Conservation (phyloP, 75 land plant genomes). For the Cryptomeria japonica region DNA sequence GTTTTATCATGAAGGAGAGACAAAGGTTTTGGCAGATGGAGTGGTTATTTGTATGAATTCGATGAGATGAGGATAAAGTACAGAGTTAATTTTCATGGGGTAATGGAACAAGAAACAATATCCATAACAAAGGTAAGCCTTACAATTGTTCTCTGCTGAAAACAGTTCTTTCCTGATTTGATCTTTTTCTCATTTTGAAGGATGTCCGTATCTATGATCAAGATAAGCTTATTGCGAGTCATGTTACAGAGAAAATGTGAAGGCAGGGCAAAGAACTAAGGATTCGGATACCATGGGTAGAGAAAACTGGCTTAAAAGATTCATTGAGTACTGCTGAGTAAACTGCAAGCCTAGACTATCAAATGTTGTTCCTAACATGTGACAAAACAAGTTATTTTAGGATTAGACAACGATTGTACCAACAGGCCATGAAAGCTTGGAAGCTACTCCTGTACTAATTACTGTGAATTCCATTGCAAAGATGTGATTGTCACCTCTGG, state of each 20-base stretch:
- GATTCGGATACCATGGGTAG: slow-evolving; percentile 52
- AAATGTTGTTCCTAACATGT: slow-evolving; percentile 64
- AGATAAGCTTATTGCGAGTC: slow-evolving; percentile 94
- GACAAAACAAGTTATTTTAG: slow-evolving; percentile 76
- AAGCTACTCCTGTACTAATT: slow-evolving; percentile 76
- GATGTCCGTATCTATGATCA: slow-evolving; percentile 77
- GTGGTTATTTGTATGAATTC: slow-evolving; percentile 98
- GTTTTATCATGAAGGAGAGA: slow-evolving; percentile 97
- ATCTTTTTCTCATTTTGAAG: slow-evolving; percentile 92
- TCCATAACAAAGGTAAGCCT: slow-evolving; percentile 98
- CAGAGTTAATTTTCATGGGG: slow-evolving; percentile 98
- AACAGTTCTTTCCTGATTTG: slow-evolving; percentile 96
- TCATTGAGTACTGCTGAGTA: slow-evolving; percentile 69
- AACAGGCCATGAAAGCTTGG: slow-evolving; percentile 84
- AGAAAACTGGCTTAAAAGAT: slow-evolving; percentile 95
- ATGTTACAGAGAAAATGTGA: slow-evolving; percentile 91
- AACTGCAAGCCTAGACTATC: slow-evolving; percentile 77
- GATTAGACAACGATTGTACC: slow-evolving; percentile 94
- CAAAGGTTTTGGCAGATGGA: slow-evolving; percentile 98
- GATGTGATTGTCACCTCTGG: slow-evolving; percentile 85
- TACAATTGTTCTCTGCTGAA: slow-evolving; percentile 91
- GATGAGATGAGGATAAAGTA: slow-evolving; percentile 99
- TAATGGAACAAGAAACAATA: slow-evolving; percentile 99
- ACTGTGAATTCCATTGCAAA: slow-evolving; percentile 92
- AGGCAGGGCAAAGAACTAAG: slow-evolving; percentile 50